Evolutionary conservation across 257 asterid genomes (phyloP).

Genomic region (Mentha longifolia): DNA sequence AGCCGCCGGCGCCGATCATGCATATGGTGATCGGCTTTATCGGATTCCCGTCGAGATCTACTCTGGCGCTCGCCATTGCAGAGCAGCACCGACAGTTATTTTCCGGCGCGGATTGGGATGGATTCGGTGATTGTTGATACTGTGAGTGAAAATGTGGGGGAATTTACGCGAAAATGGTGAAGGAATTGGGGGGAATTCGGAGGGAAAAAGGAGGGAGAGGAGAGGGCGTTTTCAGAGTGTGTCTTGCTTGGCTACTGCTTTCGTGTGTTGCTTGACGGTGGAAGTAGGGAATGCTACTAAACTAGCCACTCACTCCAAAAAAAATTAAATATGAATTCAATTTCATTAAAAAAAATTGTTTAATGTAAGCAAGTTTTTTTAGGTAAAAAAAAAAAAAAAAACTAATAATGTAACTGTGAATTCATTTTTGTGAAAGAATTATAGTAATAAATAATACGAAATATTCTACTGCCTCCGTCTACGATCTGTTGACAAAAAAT

Average conservation of each 20-base stretch:
- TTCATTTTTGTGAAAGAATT: too few species aligned
- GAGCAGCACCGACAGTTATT: slow-evolving; percentile 8
- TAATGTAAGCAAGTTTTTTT: too few species aligned
- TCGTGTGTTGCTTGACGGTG: neutral
- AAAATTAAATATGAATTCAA: too few species aligned
- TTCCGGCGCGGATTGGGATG: neutral
- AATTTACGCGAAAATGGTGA: slow-evolving; percentile 16
- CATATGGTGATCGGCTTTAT: slow-evolving; percentile 79
- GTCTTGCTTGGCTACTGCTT: neutral
- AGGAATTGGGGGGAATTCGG: neutral
- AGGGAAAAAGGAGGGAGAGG: slow-evolving; percentile 29
- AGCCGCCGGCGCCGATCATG: slow-evolving; percentile 98
- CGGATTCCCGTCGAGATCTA: slow-evolving; percentile 74
- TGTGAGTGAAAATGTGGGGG: slow-evolving; percentile 11
- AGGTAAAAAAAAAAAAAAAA: too few species aligned
- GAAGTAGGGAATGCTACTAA: neutral
- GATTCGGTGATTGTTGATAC: neutral
- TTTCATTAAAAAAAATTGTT: too few species aligned
- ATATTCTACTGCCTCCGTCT: too few species aligned
- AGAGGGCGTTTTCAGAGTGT: slow-evolving; percentile 6
- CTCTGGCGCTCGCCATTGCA: slow-evolving; percentile 13
- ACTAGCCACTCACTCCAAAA: neutral
- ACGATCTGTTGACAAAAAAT: too few species aligned
- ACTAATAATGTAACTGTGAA: too few species aligned
- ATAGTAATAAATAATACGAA: too few species aligned